Conservation (phyloP, 352 stramenopile species). For the Globisporangium splendens region DNA sequence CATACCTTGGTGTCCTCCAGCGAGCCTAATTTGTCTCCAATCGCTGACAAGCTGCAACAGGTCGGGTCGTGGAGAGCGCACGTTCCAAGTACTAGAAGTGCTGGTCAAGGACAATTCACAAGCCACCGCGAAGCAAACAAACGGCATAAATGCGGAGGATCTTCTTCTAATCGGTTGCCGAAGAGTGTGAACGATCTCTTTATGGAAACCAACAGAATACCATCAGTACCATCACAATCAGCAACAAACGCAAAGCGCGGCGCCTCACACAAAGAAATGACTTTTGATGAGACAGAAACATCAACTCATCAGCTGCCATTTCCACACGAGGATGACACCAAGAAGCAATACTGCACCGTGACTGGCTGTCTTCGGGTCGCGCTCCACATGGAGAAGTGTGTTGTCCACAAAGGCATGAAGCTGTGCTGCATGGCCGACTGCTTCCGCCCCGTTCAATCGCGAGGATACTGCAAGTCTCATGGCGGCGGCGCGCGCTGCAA, state of each 20-base stretch:
- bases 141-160: background rate
- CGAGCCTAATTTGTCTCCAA: constrained; percentile 8
- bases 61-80: background rate
- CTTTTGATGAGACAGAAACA: background rate
- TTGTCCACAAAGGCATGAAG: constrained; percentile 44
- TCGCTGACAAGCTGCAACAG: constrained; percentile 9
- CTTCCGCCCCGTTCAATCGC: constrained; percentile 40
- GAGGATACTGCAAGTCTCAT: constrained; percentile 58
- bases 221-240: background rate
- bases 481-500: constrained; percentile 54
- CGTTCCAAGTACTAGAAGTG: background rate
- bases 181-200: constrained; percentile 9
- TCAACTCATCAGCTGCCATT: background rate
- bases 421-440: constrained; percentile 33
- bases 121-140: constrained; percentile 5
- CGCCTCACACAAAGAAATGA: background rate
- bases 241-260: background rate
- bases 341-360: constrained; percentile 20
- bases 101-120: background rate
- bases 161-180: too few species aligned
- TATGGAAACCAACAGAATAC: background rate
- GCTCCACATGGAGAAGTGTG: constrained; percentile 26
- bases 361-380: constrained; percentile 28
- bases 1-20: background rate
- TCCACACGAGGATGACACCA: constrained; percentile 1